Evolutionary conservation across 257 asterid genomes (phyloP).

Genomic region (Solanum infundibuliforme): DNA sequence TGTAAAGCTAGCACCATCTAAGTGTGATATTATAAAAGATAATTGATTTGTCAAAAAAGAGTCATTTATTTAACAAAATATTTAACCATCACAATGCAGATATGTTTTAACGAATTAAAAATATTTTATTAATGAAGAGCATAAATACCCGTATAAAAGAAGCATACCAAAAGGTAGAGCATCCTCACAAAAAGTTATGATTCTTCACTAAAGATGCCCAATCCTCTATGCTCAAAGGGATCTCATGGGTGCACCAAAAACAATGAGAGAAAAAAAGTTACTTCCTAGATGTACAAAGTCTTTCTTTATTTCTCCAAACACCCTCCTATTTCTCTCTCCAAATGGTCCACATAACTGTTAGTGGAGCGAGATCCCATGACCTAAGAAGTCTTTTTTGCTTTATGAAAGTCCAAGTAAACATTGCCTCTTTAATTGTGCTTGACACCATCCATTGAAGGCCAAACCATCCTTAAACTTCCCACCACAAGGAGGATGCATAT

Average conservation of each 20-base stretch:
- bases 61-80: neutral
- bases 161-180: neutral
- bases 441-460: neutral
- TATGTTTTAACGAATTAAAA: neutral
- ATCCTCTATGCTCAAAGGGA: neutral
- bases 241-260: neutral
- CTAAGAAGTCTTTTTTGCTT: neutral
- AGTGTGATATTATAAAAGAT: neutral
- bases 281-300: neutral
- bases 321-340: neutral
- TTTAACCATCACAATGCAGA: neutral
- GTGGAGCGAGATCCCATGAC: neutral
- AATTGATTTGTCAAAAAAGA: neutral
- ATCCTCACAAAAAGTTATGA: neutral
- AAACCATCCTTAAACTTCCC: neutral
- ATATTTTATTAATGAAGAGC: neutral
- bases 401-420: neutral
- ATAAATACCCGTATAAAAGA: neutral
- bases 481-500: neutral
- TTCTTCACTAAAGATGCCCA: neutral
- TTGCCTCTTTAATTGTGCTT: neutral
- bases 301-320: neutral
- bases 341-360: neutral
- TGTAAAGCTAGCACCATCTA: neutral
- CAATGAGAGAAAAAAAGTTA: neutral